Conservation (phyloP, 2,329 filamentous ascomycete species). For the Cercospora canescens region DNA sequence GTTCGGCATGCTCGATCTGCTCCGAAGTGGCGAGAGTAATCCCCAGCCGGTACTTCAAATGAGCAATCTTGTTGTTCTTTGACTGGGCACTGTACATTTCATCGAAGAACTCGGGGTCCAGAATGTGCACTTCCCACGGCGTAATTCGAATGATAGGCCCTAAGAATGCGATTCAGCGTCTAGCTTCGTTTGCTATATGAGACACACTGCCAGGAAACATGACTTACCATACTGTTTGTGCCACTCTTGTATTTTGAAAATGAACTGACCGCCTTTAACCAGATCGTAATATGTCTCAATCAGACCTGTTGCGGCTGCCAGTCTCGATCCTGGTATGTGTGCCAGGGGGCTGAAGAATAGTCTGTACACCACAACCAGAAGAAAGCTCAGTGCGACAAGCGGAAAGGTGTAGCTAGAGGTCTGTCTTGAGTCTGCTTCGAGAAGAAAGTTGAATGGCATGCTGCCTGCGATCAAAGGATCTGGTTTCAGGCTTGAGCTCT, state of each 20-base stretch:
- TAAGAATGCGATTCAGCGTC: neutral
- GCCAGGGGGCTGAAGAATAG: constrained; percentile 37
- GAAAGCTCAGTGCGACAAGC: neutral
- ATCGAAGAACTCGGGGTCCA: constrained; percentile 38
- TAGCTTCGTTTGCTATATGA: neutral
- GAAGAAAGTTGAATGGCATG: neutral
- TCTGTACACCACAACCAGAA: neutral
- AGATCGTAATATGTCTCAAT: constrained; percentile 19
- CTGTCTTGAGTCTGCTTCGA: neutral
- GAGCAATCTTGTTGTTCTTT: neutral
- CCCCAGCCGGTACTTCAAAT: neutral
- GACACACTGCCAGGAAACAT: neutral
- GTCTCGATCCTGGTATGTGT: constrained; percentile 36
- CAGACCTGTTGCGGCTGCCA: constrained; percentile 36
- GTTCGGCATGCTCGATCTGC: constrained; percentile 1
- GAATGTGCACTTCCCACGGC: constrained; percentile 41
- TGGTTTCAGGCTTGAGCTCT: neutral
- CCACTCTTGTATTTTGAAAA: constrained; percentile 8
- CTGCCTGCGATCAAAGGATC: neutral
- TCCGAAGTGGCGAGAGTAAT: neutral
- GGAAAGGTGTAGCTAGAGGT: neutral
- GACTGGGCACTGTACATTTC: constrained; percentile 31
- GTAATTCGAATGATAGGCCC: constrained; percentile 40
- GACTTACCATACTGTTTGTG: constrained; percentile 9
- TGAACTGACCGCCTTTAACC: constrained; percentile 13